Conservation (phyloP, 305 asterid genomes). For the Fraxinus ornus region DNA sequence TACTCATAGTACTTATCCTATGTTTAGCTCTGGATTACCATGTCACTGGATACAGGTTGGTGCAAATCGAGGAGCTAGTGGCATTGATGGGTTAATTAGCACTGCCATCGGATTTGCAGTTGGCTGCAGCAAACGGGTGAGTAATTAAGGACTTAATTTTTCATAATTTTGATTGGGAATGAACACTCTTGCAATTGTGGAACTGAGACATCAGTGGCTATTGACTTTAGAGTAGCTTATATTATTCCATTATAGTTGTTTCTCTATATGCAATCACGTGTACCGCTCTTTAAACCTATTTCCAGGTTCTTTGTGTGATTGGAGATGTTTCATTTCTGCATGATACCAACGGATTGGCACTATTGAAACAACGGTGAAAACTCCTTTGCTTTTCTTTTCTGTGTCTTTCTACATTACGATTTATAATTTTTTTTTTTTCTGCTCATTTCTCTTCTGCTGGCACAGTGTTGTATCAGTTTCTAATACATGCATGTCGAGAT, state of each 20-base stretch:
- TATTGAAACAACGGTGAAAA: conserved; percentile 63
- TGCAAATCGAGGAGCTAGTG: conserved; percentile 95
- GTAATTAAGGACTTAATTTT: conserved; percentile 23
- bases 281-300: not conserved
- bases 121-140: conserved; percentile 92
- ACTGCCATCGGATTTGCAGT: conserved; percentile 91
- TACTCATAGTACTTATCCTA: conserved; percentile 40
- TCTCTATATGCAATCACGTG: not conserved
- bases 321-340: conserved; percentile 96
- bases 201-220: not conserved
- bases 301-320: conserved; percentile 77
- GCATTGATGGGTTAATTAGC: conserved; percentile 95
- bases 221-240: not conserved
- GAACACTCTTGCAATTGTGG: not conserved
- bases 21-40: conserved; percentile 55
- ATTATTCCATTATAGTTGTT: not conserved
- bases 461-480: not conserved
- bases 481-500: not conserved
- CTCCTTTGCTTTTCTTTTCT: not conserved
- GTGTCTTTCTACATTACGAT: conserved; percentile 1
- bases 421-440: conserved; percentile 9
- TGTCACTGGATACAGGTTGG: conserved; percentile 75
- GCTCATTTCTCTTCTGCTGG: conserved; percentile 17
- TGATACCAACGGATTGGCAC: conserved; percentile 90
- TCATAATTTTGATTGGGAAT: not conserved